phyloP scores from a whole-genome alignment of 352 stramenopile species.

The Globisporangium barbulae region DNA sequence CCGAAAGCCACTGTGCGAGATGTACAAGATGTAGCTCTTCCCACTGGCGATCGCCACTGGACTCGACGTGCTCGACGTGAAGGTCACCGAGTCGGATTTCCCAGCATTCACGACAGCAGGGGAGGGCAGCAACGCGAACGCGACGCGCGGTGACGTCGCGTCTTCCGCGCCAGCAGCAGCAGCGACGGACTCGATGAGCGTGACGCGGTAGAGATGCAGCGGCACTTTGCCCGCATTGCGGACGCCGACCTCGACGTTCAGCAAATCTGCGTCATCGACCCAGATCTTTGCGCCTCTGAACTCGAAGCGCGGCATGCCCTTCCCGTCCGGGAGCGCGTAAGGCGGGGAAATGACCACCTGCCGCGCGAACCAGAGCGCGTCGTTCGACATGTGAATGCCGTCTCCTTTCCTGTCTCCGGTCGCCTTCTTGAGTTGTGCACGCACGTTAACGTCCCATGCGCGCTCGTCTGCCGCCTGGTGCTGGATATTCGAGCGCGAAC shows the following conservation, averaged over 20 bases:
- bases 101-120: slow-evolving; percentile 30
- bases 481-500: slow-evolving; percentile 42
- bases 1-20: slow-evolving; percentile 58
- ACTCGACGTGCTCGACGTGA: slow-evolving; percentile 28
- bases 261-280: slow-evolving; percentile 28
- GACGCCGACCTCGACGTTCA: slow-evolving; percentile 31
- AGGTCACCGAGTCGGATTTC: slow-evolving; percentile 21
- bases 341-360: slow-evolving; percentile 28
- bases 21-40: slow-evolving; percentile 46
- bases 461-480: slow-evolving; percentile 20
- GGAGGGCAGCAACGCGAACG: slow-evolving; percentile 29
- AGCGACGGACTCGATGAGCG: slow-evolving; percentile 14
- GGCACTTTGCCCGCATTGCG: slow-evolving; percentile 43
- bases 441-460: slow-evolving; percentile 26
- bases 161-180: neutral
- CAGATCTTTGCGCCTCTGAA: slow-evolving; percentile 33
- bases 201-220: slow-evolving; percentile 43
- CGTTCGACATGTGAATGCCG: slow-evolving; percentile 6
- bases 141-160: slow-evolving; percentile 8
- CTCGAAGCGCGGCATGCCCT: slow-evolving; percentile 38
- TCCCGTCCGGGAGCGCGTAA: slow-evolving; percentile 36
- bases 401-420: slow-evolving; percentile 9
- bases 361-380: slow-evolving; percentile 27
- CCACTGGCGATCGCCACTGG: slow-evolving; percentile 19
- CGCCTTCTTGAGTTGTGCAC: slow-evolving; percentile 20